phyloP scores from a whole-genome alignment of 164 flowering plant genomes.

The Stephania japonica region DNA sequence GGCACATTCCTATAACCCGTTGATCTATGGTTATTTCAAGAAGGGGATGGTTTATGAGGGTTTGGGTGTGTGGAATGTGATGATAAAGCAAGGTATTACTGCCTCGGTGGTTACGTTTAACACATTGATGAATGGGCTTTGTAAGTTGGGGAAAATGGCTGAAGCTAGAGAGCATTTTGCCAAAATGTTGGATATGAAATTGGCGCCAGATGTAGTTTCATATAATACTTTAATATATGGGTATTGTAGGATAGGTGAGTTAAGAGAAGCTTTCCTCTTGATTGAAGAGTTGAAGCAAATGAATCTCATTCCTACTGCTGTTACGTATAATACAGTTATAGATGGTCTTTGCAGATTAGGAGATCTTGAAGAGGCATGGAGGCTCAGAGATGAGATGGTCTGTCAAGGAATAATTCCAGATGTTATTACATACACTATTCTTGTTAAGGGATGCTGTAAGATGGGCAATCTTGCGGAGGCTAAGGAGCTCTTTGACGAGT shows the following conservation, averaged over 20 bases:
- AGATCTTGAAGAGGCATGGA: constrained; percentile 37
- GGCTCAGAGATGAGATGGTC: constrained; percentile 51
- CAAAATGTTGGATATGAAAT: constrained; percentile 35
- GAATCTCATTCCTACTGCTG: constrained; percentile 33
- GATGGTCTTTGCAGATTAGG: constrained; percentile 51
- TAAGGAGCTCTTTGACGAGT: constrained; percentile 44
- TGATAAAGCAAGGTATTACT: constrained; percentile 36
- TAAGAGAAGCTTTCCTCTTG: constrained; percentile 46
- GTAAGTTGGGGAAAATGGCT: constrained; percentile 39
- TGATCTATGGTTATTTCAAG: constrained; percentile 49
- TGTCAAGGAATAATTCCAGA: constrained; percentile 44
- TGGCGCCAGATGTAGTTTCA: constrained; percentile 52
- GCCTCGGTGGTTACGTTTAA: constrained; percentile 54
- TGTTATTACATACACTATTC: constrained; percentile 54
- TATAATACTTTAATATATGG: constrained; percentile 62
- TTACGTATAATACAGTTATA: constrained; percentile 66
- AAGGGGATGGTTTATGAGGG: constrained; percentile 50
- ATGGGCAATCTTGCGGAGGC: constrained; percentile 44
- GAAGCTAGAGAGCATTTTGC: constrained; percentile 43
- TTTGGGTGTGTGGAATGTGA: constrained; percentile 34
- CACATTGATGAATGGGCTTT: constrained; percentile 40
- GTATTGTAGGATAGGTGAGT: constrained; percentile 46
- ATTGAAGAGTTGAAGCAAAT: constrained; percentile 37
- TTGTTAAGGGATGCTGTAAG: constrained; percentile 49
- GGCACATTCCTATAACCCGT: constrained; percentile 47